phyloP scores from a whole-genome alignment of 495 filamentous ascomycete genomes.

The Schizothecium vesticola region DNA sequence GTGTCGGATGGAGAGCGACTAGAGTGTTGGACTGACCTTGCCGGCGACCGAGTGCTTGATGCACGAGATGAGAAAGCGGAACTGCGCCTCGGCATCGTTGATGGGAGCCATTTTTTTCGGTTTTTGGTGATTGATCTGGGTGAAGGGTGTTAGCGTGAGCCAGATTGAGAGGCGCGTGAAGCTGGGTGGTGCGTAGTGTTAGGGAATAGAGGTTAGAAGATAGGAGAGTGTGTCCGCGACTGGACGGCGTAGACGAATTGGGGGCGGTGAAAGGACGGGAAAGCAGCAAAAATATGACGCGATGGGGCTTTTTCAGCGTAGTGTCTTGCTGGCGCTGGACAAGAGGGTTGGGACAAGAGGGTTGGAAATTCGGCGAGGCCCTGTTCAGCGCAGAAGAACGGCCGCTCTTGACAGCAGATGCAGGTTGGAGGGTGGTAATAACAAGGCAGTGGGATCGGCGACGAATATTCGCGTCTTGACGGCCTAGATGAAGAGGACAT shows the following conservation, averaged over 20 bases:
- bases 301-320: neutral
- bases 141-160: neutral
- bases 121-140: neutral
- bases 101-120: slow-evolving; percentile 37
- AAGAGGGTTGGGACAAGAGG: neutral
- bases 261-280: neutral
- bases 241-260: neutral
- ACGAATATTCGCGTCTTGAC: neutral
- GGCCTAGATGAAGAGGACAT: neutral
- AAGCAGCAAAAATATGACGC: neutral
- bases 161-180: neutral
- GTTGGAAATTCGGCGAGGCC: neutral
- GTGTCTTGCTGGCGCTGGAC: neutral
- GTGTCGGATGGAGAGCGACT: neutral
- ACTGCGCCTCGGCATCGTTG: slow-evolving; percentile 47
- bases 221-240: slow-evolving; percentile 32
- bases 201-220: neutral
- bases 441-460: neutral
- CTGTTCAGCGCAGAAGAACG: neutral
- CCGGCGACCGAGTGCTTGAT: slow-evolving; percentile 53
- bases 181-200: neutral
- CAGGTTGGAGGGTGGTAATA: neutral
- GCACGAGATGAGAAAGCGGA: slow-evolving; percentile 60
- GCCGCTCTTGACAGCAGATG: neutral
- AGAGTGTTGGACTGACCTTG: slow-evolving; percentile 39